phyloP scores from a whole-genome alignment of 1,284 basidiomycete genomes.

The Boletus calvinii region DNA sequence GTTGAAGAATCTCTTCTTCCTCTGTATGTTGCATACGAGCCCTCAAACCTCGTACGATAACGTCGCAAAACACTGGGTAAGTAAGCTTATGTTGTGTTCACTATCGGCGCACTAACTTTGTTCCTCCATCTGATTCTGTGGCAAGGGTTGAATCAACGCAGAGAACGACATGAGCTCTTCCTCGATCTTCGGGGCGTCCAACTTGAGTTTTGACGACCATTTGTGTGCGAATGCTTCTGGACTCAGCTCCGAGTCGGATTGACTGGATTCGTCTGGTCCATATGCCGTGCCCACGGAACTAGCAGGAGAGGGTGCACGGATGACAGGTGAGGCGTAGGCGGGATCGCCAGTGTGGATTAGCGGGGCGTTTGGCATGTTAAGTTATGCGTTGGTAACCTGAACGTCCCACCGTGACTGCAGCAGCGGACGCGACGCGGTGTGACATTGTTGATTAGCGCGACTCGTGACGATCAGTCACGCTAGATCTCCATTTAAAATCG shows the following conservation, averaged over 20 bases:
- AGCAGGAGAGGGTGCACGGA: slow-evolving; percentile 67
- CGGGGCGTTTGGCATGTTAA: slow-evolving; percentile 29
- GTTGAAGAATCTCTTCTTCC: slow-evolving; percentile 66
- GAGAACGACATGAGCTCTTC: slow-evolving; percentile 31
- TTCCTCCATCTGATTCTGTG: slow-evolving; percentile 33
- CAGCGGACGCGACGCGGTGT: slow-evolving; percentile 33
- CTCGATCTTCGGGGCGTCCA: slow-evolving; percentile 33
- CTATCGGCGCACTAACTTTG: slow-evolving; percentile 24
- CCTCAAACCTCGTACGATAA: slow-evolving; percentile 53
- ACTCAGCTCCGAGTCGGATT: slow-evolving; percentile 53
- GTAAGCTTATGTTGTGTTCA: slow-evolving; percentile 19
- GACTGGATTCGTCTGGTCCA: slow-evolving; percentile 57
- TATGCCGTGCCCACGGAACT: slow-evolving; percentile 70
- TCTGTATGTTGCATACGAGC: slow-evolving; percentile 53
- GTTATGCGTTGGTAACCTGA: background rate
- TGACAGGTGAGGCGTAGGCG: slow-evolving; percentile 63
- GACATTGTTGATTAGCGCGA: slow-evolving; percentile 35
- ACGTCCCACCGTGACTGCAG: too few species aligned
- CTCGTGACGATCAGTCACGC: slow-evolving; percentile 33
- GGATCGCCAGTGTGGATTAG: slow-evolving; percentile 37
- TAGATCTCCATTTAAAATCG: slow-evolving; percentile 29
- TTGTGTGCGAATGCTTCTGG: slow-evolving; percentile 53
- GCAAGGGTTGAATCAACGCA: slow-evolving; percentile 25
- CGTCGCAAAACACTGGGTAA: slow-evolving; percentile 40
- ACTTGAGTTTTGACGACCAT: slow-evolving; percentile 42